Evolutionary conservation across 441 rosid genomes (phyloP), one percentile per base, ranked within the genome.

Genomic region (Sinapis alba): DNA sequence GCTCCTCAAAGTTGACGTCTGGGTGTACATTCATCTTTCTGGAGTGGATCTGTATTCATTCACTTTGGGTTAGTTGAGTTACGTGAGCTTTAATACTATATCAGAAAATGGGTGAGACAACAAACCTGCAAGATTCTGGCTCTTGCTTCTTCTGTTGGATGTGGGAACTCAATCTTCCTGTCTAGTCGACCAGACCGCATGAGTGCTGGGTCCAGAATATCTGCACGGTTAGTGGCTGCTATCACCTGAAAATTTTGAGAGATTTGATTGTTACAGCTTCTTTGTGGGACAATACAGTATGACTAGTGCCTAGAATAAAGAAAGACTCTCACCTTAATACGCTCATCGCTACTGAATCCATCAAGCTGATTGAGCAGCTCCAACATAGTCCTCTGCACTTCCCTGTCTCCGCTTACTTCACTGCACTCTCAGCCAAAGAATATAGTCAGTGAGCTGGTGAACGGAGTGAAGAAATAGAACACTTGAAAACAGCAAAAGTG

Each of bases 101-200:
- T 68, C 0, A 1, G 2, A 43, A 60, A 26, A 11, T 26, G 34
- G 15, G 60, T 24, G 13, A 51, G 8, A 32, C 72, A 47, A 32
- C 72, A 47, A 65, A 91, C 97, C 89, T 95, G 99, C 81, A 95
- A 80, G 76, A 95, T 95, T 19, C 98, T 87, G 67, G 99, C 97
- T 84, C 99, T 92, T 21, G 99, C 99, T 91, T 95, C 99, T 82
- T 95, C 98, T 58, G 80, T 91, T 27, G 99, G 99, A 76, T 95
- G 97, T n/a, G 99, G 97, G 69, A 95, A 95, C 86, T 95, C 99
- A 11, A 95, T 93, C 84, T 95, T 95, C n/a, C 99, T 88, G 88
- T 95, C 99, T 84, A 93, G 75, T 23, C 98, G 87, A 75, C 98
- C 98, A 54, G 99, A 91, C 28, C 97, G 97, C 98, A 93, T 95